Conservation (phyloP, 192 early-diverging fungal genomes). For the Coemansia sp. region DNA sequence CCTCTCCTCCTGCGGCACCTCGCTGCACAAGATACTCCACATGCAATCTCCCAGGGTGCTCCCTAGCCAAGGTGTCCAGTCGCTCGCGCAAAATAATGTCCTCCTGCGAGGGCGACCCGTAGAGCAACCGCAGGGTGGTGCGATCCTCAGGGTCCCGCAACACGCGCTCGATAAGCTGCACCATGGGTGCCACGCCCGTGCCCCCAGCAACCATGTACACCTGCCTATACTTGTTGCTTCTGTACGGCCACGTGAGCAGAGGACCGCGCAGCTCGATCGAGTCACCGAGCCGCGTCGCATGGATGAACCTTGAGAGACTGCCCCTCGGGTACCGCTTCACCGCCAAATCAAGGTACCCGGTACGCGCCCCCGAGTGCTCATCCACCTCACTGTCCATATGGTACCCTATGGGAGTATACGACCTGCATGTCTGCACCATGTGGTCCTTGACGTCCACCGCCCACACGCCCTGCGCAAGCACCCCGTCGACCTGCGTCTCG, state of each 20-base stretch:
- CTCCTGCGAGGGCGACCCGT: constrained; percentile 33
- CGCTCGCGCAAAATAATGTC: constrained; percentile 58
- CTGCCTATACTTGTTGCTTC: constrained; percentile 7
- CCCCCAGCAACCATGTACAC: constrained; percentile 65
- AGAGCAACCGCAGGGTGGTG: constrained; percentile 36
- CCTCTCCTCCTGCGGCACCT: no score
- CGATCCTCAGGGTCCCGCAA: constrained; percentile 45
- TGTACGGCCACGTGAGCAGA: constrained; percentile 51
- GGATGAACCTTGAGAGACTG: constrained; percentile 61
- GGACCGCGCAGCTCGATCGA: constrained; percentile 67
- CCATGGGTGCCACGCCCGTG: constrained; percentile 76
- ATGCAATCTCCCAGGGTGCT: constrained; percentile 42
- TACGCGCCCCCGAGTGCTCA: constrained; percentile 20
- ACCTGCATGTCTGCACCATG: constrained; percentile 63
- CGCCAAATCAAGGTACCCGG: constrained; percentile 58
- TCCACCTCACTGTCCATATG: constrained; percentile 28
- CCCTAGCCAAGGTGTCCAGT: constrained; percentile 51
- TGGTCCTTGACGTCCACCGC: constrained; percentile 69
- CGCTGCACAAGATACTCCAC: constrained; percentile 57
- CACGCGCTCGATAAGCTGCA: constrained; percentile 57
- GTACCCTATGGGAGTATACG: constrained; percentile 66
- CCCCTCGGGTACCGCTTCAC: constrained; percentile 66
- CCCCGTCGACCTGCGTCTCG: constrained; percentile 24
- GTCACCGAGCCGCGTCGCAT: constrained; percentile 55
- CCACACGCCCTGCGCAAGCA: constrained; percentile 49